Evolutionary conservation across 306 rosid species (phyloP), one percentile per base, ranked within the genome.

Genomic region (Cotoneaster glaucophyllus): DNA sequence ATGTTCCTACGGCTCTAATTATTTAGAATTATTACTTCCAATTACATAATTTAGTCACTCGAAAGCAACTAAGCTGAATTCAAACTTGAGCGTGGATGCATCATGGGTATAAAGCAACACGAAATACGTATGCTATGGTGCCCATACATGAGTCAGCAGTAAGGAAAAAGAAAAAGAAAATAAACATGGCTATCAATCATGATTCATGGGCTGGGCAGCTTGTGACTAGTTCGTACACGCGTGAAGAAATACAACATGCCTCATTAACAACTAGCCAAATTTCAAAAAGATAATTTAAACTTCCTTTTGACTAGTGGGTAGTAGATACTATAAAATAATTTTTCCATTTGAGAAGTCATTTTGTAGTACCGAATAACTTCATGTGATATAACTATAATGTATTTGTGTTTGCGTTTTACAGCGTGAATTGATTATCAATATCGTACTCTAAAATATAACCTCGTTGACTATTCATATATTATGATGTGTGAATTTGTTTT

Each of bases 101-200:
- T 28, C 62, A n/a, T 56, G 26, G 65, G 34, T 15, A 14, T 62
- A 62, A 63, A 75, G 69, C 53, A 70, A 28, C 75, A 70, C 41
- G 79, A 25, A 75, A 64, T 28, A 43, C 64, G 74, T 53, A 64
- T 31, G 56, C 50, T 37, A 34, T 29, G 74, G 61, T 76, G 70
- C 54, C 69, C 19, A 76, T 61, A 6, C 18, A 58, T 75, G 84
- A 80, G 39, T 74, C 75, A 59, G 75, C 65, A 6, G 15, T 22
- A 21, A 11, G 32, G 32, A 53, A 6, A 61, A 65, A 69, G 66
- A 24, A 52, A 25, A 79, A 67, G 12, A 74, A 52, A 17, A 37
- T 25, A 37, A 29, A 15, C 66, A 15, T 29, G 43, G 17, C 43
- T 21, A 64, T 64, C 82, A 24, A 70, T 54, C 52, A 56, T 76